These are phyloP conservation scores for Blumeriella jaapii DNA, from an alignment of 2,329 filamentous ascomycete genomes.

Conservation along the genomic window DNA sequence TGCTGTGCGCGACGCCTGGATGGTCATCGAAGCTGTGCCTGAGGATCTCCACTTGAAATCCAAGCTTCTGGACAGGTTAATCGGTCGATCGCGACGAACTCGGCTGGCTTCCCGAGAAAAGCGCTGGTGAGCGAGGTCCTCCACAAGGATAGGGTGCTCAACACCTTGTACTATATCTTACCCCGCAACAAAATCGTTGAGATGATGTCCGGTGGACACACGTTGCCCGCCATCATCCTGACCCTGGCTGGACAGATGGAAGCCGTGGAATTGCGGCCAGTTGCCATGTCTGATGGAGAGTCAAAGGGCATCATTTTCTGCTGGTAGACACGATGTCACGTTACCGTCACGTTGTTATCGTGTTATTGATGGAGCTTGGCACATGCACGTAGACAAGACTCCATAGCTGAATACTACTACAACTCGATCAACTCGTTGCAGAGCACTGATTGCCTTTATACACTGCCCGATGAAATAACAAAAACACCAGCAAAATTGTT, in stretches of 20 bases:
- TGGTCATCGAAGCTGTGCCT: slow-evolving; percentile 32
- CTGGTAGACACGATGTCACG: no score
- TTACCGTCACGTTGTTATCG: no score
- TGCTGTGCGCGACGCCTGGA: slow-evolving; percentile 24
- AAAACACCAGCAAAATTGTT: no score
- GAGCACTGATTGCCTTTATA: no score
- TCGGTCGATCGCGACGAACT: slow-evolving; percentile 34
- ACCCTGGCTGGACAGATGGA: slow-evolving; percentile 24
- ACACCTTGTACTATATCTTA: slow-evolving; percentile 32
- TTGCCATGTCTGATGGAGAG: no score
- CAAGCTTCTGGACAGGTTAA: slow-evolving; percentile 31
- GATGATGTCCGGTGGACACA: slow-evolving; percentile 29
- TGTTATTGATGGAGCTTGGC: no score
- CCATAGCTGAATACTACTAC: no score
- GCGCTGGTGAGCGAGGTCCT: slow-evolving; percentile 31
- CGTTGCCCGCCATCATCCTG: slow-evolving; percentile 23
- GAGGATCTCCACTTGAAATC: slow-evolving; percentile 33
- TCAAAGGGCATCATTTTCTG: no score
- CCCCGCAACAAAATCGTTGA: slow-evolving; percentile 24
- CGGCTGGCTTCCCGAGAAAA: slow-evolving; percentile 33
- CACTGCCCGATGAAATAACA: no score
- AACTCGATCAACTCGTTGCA: no score
- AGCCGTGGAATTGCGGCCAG: slow-evolving; percentile 28
- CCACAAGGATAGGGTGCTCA: slow-evolving; percentile 29
- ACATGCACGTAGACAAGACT: no score